These are phyloP conservation scores for Penicillium occitanis DNA, from an alignment of 2,329 filamentous ascomycete species.

Conservation along the genomic window DNA sequence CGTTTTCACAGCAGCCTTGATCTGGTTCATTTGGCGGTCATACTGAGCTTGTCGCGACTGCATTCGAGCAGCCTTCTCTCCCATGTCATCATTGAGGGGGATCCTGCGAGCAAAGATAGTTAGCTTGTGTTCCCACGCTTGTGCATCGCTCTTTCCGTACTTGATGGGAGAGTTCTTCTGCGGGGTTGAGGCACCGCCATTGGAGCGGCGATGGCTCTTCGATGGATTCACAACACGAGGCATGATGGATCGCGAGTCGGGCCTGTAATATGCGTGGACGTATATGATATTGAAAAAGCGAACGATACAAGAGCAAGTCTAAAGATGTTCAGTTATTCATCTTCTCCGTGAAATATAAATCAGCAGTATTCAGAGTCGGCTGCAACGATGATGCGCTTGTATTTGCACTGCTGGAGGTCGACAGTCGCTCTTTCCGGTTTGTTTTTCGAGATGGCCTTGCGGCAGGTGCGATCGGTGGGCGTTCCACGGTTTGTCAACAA, in stretches of 20 bases:
- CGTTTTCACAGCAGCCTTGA: slow-evolving; percentile 68
- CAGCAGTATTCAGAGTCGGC: neutral
- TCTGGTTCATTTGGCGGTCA: slow-evolving; percentile 87
- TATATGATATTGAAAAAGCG: slow-evolving; percentile 11
- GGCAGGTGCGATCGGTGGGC: slow-evolving; percentile 13
- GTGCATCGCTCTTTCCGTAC: slow-evolving; percentile 34
- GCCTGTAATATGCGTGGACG: neutral
- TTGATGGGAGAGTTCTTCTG: slow-evolving; percentile 55
- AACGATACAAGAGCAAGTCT: slow-evolving; percentile 10
- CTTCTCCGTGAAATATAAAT: neutral
- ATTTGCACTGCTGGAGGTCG: slow-evolving; percentile 4
- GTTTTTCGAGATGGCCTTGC: neutral
- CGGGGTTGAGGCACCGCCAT: slow-evolving; percentile 48
- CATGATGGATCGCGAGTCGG: slow-evolving; percentile 43
- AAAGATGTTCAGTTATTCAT: slow-evolving; percentile 16
- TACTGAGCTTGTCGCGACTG: slow-evolving; percentile 85
- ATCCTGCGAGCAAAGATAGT: slow-evolving; percentile 59
- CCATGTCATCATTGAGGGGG: slow-evolving; percentile 90
- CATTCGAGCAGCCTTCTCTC: slow-evolving; percentile 84
- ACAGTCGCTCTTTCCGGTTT: slow-evolving; percentile 9
- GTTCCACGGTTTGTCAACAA: slow-evolving; percentile 31
- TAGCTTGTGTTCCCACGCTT: slow-evolving; percentile 18
- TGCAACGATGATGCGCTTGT: neutral
- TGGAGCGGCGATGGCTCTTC: slow-evolving; percentile 46
- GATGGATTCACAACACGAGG: slow-evolving; percentile 54